Evolutionary conservation across 169 alveolate species (phyloP).

Genomic region (Eimeria sp.): DNA sequence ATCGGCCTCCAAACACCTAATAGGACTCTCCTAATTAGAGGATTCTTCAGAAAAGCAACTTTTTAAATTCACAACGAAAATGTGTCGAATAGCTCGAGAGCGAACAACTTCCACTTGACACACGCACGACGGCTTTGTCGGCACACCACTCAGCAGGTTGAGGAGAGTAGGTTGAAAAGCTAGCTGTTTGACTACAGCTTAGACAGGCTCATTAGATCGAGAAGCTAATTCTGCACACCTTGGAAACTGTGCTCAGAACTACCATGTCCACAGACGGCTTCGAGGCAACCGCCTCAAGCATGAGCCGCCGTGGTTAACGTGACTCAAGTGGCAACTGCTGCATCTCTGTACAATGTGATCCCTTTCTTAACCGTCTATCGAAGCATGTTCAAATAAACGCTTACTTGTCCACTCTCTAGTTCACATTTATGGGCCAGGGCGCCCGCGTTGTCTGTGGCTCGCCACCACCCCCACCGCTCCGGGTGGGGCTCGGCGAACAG

Average conservation of each 20-base stretch:
- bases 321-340: neutral
- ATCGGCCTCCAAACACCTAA: neutral
- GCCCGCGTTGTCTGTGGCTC: constrained; percentile 25
- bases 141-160: constrained; percentile 34
- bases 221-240: neutral
- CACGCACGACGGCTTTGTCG: neutral
- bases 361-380: neutral
- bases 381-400: neutral
- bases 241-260: neutral
- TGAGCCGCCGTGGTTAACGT: neutral
- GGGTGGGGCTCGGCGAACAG: constrained; percentile 63
- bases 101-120: neutral
- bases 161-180: neutral
- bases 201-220: neutral
- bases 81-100: neutral
- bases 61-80: neutral
- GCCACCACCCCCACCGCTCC: constrained; percentile 70
- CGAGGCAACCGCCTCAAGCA: constrained; percentile 23
- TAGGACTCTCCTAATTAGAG: neutral
- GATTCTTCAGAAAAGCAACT: neutral
- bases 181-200: neutral
- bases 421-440: neutral
- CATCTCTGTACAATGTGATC: neutral
- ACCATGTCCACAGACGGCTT: neutral
- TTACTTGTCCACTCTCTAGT: neutral